These are phyloP conservation scores for Colletotrichum euphorbiae DNA, from an alignment of 2,329 filamentous ascomycete genomes.

Conservation along the genomic window DNA sequence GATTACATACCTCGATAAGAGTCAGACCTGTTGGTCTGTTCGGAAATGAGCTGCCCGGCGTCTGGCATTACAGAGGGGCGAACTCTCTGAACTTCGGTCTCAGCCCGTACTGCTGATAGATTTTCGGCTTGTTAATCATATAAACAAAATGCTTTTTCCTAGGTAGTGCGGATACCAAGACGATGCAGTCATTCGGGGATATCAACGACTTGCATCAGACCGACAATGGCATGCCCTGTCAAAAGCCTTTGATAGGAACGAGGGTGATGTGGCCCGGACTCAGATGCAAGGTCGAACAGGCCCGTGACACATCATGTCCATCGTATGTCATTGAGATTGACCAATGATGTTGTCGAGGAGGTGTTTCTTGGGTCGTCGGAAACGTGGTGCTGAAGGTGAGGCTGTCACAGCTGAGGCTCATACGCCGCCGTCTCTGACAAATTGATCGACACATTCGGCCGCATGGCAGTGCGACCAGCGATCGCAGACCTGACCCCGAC, in stretches of 20 bases:
- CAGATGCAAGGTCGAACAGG: neutral
- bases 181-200: conserved; percentile 13
- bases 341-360: conserved; percentile 9
- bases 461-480: conserved; percentile 13
- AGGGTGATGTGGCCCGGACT: conserved; percentile 6
- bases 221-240: neutral
- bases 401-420: conserved; percentile 24
- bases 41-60: conserved; percentile 23
- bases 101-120: neutral
- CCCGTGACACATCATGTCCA: neutral
- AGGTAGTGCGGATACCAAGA: neutral
- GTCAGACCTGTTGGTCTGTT: neutral
- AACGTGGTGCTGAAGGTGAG: conserved; percentile 27
- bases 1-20: neutral
- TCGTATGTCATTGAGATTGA: conserved; percentile 10
- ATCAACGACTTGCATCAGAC: neutral
- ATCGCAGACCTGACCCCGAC: conserved; percentile 5
- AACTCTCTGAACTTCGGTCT: neutral
- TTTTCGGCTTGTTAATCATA: too few species aligned
- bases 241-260: neutral
- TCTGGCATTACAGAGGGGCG: neutral
- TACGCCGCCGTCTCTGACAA: neutral
- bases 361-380: neutral
- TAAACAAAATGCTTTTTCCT: too few species aligned
- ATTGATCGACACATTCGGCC: conserved; percentile 29